Percentiles rank a stretch among this genome's conserved stretches.
Conservation (phyloP, 257 asterid genomes). For the Capsicum rhomboideum region DNA sequence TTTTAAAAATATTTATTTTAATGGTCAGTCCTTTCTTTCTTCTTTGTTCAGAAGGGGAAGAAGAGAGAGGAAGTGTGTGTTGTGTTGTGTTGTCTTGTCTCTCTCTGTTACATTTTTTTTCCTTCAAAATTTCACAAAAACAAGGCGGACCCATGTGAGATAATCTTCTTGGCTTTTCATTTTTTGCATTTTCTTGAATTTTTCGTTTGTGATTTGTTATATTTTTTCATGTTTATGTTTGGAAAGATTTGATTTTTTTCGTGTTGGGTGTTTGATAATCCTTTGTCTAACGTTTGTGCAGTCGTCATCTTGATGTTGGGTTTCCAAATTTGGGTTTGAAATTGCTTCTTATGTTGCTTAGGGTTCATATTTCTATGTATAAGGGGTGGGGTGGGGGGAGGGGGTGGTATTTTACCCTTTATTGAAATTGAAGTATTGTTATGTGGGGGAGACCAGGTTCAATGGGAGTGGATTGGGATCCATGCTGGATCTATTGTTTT, state of each 20-base stretch:
- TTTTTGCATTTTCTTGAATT: not conserved
- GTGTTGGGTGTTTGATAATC: not conserved
- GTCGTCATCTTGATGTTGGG: constrained; percentile 34
- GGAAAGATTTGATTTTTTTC: constrained; percentile 9
- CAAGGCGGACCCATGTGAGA: constrained; percentile 57
- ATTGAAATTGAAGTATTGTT: constrained; percentile 10
- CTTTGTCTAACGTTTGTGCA: constrained; percentile 22
- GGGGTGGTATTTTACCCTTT: not conserved
- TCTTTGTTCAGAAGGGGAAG: constrained; percentile 20
- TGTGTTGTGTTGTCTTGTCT: not conserved
- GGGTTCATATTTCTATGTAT: constrained; percentile 33
- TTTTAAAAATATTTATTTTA: constrained; percentile 14
- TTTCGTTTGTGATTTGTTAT: not conserved
- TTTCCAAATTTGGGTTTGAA: constrained; percentile 24
- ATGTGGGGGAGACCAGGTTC: constrained; percentile 54
- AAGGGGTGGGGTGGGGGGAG: not conserved
- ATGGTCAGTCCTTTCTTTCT: constrained; percentile 33
- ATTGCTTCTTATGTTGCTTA: not conserved
- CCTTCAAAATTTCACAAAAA: constrained; percentile 16
- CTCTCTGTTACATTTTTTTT: constrained; percentile 6
- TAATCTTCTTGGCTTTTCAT: constrained; percentile 9
- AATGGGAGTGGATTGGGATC: constrained; percentile 80
- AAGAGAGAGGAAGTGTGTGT: not conserved
- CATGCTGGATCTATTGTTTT: constrained; percentile 66
- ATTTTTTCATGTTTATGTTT: not conserved